Evolutionary conservation across 2,329 filamentous ascomycete genomes (phyloP).

Genomic region (Fusarium verrucosum): DNA sequence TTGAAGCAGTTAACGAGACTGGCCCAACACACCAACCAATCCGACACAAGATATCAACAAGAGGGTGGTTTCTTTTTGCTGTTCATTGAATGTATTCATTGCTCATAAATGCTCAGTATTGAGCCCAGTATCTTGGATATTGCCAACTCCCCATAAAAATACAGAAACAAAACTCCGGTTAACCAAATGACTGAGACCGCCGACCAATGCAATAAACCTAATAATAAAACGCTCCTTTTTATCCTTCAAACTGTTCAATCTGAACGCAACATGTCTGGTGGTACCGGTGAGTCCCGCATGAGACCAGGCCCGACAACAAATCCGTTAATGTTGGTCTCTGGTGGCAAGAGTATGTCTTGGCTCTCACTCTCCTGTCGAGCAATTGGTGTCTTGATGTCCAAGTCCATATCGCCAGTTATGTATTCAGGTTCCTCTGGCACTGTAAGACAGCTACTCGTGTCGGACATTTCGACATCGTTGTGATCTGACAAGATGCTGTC

Average conservation of each 20-base stretch:
- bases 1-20: not conserved
- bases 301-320: constrained; percentile 54
- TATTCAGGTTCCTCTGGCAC: constrained; percentile 45
- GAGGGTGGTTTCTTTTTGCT: too few species aligned
- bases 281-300: constrained; percentile 35
- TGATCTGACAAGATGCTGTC: constrained; percentile 23
- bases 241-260: not conserved
- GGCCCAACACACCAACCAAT: not conserved
- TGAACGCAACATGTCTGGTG: constrained; percentile 26
- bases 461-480: constrained; percentile 62
- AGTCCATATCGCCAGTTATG: constrained; percentile 46
- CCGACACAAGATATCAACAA: not conserved
- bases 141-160: not conserved
- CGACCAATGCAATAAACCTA: constrained; percentile 21
- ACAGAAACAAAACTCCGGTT: constrained; percentile 8
- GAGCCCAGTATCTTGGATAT: constrained; percentile 26
- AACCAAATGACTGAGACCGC: constrained; percentile 11
- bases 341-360: constrained; percentile 25
- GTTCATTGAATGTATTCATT: constrained; percentile 18
- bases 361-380: constrained; percentile 31
- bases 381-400: constrained; percentile 54
- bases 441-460: constrained; percentile 53
- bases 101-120: constrained; percentile 26
- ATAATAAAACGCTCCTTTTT: not conserved
- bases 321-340: constrained; percentile 49